phyloP scores from a whole-genome alignment of 1,139 yeast species.

The Blastobotrys petasosporus region DNA sequence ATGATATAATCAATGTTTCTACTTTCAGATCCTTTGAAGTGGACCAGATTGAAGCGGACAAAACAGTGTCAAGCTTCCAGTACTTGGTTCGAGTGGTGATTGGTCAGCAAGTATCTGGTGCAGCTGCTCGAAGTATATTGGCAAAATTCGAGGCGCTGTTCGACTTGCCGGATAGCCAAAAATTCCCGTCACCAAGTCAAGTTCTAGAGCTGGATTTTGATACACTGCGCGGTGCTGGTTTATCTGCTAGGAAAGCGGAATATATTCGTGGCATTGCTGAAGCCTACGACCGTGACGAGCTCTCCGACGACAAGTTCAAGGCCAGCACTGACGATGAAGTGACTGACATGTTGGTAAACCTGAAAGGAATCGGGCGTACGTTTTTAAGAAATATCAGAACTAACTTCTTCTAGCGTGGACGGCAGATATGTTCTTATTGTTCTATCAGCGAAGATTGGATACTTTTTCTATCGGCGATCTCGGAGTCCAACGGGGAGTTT shows the following conservation, averaged over 20 bases:
- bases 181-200: slow-evolving; percentile 49
- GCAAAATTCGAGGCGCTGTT: slow-evolving; percentile 42
- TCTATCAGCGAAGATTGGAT: slow-evolving; percentile 60
- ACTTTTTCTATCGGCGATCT: slow-evolving; percentile 75
- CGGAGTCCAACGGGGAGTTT: slow-evolving; percentile 78
- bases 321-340: slow-evolving; percentile 42
- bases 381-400: not conserved
- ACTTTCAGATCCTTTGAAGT: slow-evolving; percentile 29
- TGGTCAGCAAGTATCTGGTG: slow-evolving; percentile 81
- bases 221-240: slow-evolving; percentile 55
- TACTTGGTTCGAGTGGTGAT: slow-evolving; percentile 48
- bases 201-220: slow-evolving; percentile 42
- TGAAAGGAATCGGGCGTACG: slow-evolving; percentile 68
- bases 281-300: slow-evolving; percentile 44
- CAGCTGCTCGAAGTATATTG: slow-evolving; percentile 67
- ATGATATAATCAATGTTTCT: slow-evolving; percentile 17
- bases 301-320: slow-evolving; percentile 40
- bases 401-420: slow-evolving; percentile 50
- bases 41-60: slow-evolving; percentile 12
- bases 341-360: slow-evolving; percentile 47
- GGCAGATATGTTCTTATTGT: slow-evolving; percentile 78
- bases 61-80: slow-evolving; percentile 29
- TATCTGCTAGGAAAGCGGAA: slow-evolving; percentile 62
- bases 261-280: slow-evolving; percentile 59
- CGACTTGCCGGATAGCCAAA: slow-evolving; percentile 4